A percentile compares a stretch with the other conserved stretches of the same genome.
Conservation (phyloP, 257 asterid genomes). For the Capsicum rhomboideum region DNA sequence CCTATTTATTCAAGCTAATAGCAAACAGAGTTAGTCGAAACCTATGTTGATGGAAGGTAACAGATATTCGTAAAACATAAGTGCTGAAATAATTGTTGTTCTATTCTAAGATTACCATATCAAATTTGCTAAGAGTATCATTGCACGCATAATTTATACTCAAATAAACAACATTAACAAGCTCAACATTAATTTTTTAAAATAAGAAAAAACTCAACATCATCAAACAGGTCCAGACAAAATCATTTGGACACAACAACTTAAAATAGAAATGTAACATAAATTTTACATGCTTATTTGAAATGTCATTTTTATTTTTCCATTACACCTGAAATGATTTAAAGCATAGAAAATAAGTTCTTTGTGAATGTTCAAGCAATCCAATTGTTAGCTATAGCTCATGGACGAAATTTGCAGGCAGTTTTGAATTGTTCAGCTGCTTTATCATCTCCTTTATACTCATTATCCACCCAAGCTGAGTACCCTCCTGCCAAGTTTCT, state of each 20-base stretch:
- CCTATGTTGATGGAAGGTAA: no score
- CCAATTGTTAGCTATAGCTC: not conserved
- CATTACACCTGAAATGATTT: not conserved
- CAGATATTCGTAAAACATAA: no score
- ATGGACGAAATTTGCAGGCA: slow-evolving; percentile 16
- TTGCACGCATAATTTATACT: not conserved
- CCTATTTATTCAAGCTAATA: not conserved
- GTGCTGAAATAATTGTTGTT: no score
- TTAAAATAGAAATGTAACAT: not conserved
- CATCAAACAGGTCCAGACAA: not conserved
- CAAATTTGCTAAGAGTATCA: no score
- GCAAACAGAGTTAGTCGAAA: not conserved
- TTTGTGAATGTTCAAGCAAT: not conserved
- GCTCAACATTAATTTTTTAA: no score
- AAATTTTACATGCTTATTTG: not conserved
- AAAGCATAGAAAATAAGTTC: not conserved
- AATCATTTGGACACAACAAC: not conserved
- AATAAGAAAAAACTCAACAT: no score
- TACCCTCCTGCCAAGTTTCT: slow-evolving; percentile 13
- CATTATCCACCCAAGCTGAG: slow-evolving; percentile 19
- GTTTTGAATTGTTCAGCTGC: slow-evolving; percentile 12
- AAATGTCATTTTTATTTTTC: not conserved
- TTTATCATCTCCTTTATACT: slow-evolving; percentile 9
- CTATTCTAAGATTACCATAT: no score
- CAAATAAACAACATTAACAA: not conserved